Base-by-base conservation (phyloP, 208 protist genomes). In the Crithidia thermophila region DNA sequence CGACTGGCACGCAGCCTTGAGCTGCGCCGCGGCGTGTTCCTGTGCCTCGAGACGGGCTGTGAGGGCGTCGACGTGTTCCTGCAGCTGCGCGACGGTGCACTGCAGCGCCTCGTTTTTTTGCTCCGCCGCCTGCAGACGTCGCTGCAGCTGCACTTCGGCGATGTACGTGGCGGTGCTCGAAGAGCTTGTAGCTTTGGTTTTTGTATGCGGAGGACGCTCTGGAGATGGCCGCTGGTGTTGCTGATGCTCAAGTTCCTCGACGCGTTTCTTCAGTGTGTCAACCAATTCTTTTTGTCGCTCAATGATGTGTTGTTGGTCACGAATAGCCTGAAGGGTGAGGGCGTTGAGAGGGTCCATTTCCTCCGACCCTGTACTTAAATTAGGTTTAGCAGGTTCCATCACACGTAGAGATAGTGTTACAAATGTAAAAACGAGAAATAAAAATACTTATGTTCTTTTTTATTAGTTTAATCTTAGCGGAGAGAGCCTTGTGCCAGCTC, bases 261-360 rank as follows among this genome's bases (percentile, higher is more conserved):
- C 60, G 3, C 75, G 64, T 2, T 40, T 59, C 63, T 93, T 91
- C 34, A 88, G 55, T 10, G 75, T 57, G 14, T 56, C 43, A 9
- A 90, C 72, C 20, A 89, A 76, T 60, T 86, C 77, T 49, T 86
- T 75, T 43, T 93, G 71, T 37, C 82, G 73, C 13, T 75, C 47
- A 39, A 94, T 91, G 33, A 88, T 79, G 23, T 64, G 66, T 71
- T 94, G 89, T 61, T 94, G 87, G 40, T 95, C 89, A 9, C 72
- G 33, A 27, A 91, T 84, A 0, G 85, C 85, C 39, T 85, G 81
- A n/a, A 91, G 43, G 8, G 76, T 72, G 33, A 94, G 67, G 2
- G 71, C 56, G 68, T 49, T 47, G n/a, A 63, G 1, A 36, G 34
- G 20, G 8, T 18, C 33, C 45, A 40, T 16, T 20, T 33, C 14